Base-by-base conservation (phyloP, 495 filamentous ascomycete species). In the Penicillium manginii region DNA sequence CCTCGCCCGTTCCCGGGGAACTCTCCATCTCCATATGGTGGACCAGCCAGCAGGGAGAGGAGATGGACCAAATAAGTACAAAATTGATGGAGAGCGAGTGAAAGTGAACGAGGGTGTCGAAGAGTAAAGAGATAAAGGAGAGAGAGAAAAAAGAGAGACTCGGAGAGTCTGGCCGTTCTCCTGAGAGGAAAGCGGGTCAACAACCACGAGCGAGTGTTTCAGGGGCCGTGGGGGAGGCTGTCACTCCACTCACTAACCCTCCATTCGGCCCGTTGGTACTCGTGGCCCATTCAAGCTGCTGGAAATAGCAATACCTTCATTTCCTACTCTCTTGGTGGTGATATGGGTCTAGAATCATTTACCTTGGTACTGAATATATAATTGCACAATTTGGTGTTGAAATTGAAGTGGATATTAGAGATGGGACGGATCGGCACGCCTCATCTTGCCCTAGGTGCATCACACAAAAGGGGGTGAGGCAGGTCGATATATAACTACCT, bases 1-100 rank as follows among this genome's bases (percentile, higher is more conserved):
- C 40, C 61, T 69, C 64, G 61, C 54, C 74, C 66, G 60, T 65
- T 73, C 65, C 72, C 54, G 67, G 68, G 58, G 61, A 69, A 51
- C 66, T 69, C 71, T 70, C 74, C 74, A 77, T 29, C 26, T 29
- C 26, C 26, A 29, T 29, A 8, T 77, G 57, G 62, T 68, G 70
- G 67, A 52, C 68, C 66, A 71, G 65, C 63, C 61, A 66, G 52
- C 61, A 57, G 35, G 40, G 57, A 52, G 57, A 64, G 58, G 60
- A 48, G 42, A 19, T n/a, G n/a, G n/a, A n/a, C n/a, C n/a, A n/a
- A n/a, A n/a, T n/a, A n/a, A n/a, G n/a, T n/a, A n/a, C n/a, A n/a
- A n/a, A n/a, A n/a, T n/a, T n/a, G n/a, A n/a, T n/a, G n/a, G 42
- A 54, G 6, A 29, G 15, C 31, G 29, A 48, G 31, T 50, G 19